A percentile compares a stretch with the other conserved stretches of the same genome.
These are phyloP conservation scores for Kazachstania sp. DNA, from an alignment of 1,139 yeast genomes.

Conservation along the genomic window DNA sequence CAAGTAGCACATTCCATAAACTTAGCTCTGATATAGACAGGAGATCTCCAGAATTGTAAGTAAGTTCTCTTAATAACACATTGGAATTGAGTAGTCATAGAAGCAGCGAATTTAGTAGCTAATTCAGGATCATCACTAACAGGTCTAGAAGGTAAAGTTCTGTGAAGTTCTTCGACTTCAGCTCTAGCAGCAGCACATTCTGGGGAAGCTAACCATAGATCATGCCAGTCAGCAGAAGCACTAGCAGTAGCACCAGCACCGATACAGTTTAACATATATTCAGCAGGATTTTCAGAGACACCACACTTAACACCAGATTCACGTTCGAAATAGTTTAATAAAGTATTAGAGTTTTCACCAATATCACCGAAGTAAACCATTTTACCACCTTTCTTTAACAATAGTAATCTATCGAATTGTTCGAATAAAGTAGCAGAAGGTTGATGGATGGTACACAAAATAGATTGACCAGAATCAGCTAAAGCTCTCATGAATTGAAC, in stretches of 20 bases:
- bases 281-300: constrained; percentile 53
- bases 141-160: constrained; percentile 21
- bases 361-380: constrained; percentile 64
- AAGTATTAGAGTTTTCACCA: constrained; percentile 43
- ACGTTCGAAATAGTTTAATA: constrained; percentile 49
- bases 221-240: constrained; percentile 40
- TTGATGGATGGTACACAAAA: constrained; percentile 50
- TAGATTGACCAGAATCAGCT: constrained; percentile 50
- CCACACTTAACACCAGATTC: constrained; percentile 43
- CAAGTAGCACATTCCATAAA: constrained; percentile 40
- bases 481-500: constrained; percentile 43
- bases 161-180: constrained; percentile 33
- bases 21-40: constrained; percentile 43
- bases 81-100: constrained; percentile 34
- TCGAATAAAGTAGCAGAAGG: constrained; percentile 50
- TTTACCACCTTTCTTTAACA: constrained; percentile 48
- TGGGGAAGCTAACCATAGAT: constrained; percentile 39
- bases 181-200: constrained; percentile 33
- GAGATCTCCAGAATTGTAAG: constrained; percentile 43
- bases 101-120: constrained; percentile 33
- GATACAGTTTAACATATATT: constrained; percentile 53
- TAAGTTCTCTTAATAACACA: constrained; percentile 37
- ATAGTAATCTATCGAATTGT: constrained; percentile 42
- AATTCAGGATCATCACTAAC: constrained; percentile 29
- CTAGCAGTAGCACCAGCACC: constrained; percentile 64